Conservation (phyloP, 345 rosid species). For the Brassica napus region DNA sequence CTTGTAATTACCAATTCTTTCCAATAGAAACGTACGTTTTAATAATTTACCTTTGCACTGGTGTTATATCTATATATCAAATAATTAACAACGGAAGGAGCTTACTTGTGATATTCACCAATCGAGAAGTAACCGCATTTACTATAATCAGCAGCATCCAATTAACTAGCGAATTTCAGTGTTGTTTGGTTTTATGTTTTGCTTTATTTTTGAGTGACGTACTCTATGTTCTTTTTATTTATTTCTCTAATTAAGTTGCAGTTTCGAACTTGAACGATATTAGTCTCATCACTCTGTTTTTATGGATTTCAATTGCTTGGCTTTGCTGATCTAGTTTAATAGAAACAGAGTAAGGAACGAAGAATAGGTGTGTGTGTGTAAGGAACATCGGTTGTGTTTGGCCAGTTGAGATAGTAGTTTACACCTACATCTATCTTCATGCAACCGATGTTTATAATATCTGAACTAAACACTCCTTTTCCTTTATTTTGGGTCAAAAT, state of each 20-base stretch:
- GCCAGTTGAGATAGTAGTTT: no score
- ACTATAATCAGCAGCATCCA: background rate
- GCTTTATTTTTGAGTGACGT: background rate
- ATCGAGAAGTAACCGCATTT: background rate
- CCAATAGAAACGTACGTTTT: no score
- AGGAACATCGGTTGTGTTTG: no score
- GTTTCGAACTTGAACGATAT: background rate
- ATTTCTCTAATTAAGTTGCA: background rate
- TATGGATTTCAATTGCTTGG: background rate
- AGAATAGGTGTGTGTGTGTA: no score
- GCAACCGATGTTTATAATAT: no score
- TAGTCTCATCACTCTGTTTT: background rate
- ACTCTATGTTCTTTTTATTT: background rate
- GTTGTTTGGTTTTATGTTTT: background rate
- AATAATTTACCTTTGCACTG: no score
- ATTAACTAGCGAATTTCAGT: background rate
- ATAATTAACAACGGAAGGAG: background rate
- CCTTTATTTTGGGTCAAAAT: no score
- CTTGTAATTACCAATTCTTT: no score
- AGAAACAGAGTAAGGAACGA: background rate
- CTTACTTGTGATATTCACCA: background rate
- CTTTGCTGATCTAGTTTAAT: background rate
- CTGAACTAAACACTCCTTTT: no score
- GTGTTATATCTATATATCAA: no score
- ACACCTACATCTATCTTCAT: no score